phyloP scores from a whole-genome alignment of 2,329 filamentous ascomycete species.

The Byssothecium circinans region DNA sequence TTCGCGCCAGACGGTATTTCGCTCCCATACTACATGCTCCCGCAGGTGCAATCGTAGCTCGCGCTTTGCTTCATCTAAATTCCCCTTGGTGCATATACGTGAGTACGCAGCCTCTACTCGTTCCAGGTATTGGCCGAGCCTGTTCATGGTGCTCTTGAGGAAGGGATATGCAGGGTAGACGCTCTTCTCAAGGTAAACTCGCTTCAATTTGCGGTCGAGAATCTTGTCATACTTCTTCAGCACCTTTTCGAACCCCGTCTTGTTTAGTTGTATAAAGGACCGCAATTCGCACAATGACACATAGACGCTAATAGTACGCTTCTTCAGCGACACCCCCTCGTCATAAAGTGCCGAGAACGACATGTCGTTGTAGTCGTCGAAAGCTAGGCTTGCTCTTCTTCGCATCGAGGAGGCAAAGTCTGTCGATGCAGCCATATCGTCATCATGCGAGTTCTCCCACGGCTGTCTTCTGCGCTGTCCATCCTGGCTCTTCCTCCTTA shows the following conservation, averaged over 20 bases:
- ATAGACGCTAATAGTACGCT: constrained; percentile 82
- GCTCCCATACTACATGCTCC: constrained; percentile 98
- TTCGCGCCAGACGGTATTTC: constrained; percentile 98
- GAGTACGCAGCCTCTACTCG: constrained; percentile 81
- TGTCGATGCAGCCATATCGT: constrained; percentile 64
- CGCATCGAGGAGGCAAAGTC: constrained; percentile 62
- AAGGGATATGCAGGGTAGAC: constrained; percentile 85
- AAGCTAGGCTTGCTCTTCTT: constrained; percentile 64
- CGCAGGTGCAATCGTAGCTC: constrained; percentile 88
- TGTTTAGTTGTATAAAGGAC: constrained; percentile 93
- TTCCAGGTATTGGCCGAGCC: constrained; percentile 70
- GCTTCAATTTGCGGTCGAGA: constrained; percentile 77
- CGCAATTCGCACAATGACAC: constrained; percentile 94
- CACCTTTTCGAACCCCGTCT: constrained; percentile 93
- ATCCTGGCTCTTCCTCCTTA: constrained; percentile 45
- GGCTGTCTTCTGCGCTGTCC: constrained; percentile 28
- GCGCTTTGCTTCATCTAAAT: constrained; percentile 73
- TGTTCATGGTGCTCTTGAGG: constrained; percentile 67
- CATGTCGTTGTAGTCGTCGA: constrained; percentile 79
- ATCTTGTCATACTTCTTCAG: constrained; percentile 99
- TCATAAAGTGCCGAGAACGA: constrained; percentile 70
- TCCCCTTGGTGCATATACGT: constrained; percentile 77
- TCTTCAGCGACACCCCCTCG: constrained; percentile 83
- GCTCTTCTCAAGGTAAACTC: constrained; percentile 70
- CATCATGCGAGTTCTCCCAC: constrained; percentile 38